Conservation (phyloP, 1,284 basidiomycete species). For the Rhodotorula sp. region DNA sequence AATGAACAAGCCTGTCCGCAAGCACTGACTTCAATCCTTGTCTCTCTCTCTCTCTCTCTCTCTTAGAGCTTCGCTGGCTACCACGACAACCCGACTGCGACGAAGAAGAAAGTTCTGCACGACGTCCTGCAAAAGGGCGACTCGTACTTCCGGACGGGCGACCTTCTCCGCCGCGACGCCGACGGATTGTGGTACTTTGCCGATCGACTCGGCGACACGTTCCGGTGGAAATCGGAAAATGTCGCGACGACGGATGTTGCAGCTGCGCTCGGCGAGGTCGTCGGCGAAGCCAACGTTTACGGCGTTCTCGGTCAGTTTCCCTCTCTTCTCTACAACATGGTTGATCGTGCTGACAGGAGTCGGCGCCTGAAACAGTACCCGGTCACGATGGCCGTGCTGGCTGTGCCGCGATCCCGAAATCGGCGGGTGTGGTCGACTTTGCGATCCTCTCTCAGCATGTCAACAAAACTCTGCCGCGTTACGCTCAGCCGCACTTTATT, state of each 20-base stretch:
- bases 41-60: no score
- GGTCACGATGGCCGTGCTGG: conserved; percentile 49
- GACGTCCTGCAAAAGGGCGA: conserved; percentile 48
- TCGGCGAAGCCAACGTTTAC: conserved; percentile 49
- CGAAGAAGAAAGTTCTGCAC: conserved; percentile 48
- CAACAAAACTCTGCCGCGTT: conserved; percentile 46
- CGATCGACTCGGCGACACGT: conserved; percentile 46
- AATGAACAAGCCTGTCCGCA: no score
- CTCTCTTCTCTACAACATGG: neutral
- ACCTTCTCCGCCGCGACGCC: conserved; percentile 44
- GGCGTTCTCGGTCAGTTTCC: conserved; percentile 43
- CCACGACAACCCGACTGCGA: conserved; percentile 36
- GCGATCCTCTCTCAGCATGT: conserved; percentile 44
- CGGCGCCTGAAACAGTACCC: conserved; percentile 37
- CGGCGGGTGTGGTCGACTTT: conserved; percentile 41
- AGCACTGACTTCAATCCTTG: neutral
- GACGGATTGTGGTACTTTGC: conserved; percentile 49
- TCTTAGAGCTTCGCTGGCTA: conserved; percentile 38
- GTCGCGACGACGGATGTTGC: conserved; percentile 48
- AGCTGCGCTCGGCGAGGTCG: conserved; percentile 45
- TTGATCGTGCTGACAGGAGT: no score
- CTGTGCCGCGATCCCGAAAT: conserved; percentile 48
- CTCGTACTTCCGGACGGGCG: conserved; percentile 37
- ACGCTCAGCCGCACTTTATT: conserved; percentile 49
- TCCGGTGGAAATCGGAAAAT: conserved; percentile 48